These are phyloP conservation scores for Lecanicillium sp. DNA, from an alignment of 2,329 filamentous ascomycete genomes.

Conservation along the genomic window DNA sequence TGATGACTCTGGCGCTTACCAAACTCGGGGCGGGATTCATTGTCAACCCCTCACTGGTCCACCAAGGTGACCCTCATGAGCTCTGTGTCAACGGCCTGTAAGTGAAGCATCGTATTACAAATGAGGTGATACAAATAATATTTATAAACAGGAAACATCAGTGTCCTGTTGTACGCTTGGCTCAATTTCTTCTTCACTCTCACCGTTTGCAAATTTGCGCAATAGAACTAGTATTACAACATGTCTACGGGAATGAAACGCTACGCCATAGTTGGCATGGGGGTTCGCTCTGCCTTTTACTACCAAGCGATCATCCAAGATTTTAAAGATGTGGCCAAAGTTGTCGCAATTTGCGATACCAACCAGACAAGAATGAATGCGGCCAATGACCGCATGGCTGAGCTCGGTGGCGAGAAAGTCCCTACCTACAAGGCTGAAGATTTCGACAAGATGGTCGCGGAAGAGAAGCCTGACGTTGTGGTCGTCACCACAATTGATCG, in stretches of 20 bases:
- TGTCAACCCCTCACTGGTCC: too few species aligned
- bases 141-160: too few species aligned
- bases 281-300: slow-evolving; percentile 36
- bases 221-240: too few species aligned
- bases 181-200: neutral
- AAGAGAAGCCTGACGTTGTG: slow-evolving; percentile 36
- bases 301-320: slow-evolving; percentile 34
- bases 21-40: too few species aligned
- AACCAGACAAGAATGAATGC: slow-evolving; percentile 36
- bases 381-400: slow-evolving; percentile 28
- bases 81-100: too few species aligned
- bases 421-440: slow-evolving; percentile 35
- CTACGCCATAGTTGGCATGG: slow-evolving; percentile 34
- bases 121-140: too few species aligned
- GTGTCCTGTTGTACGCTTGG: too few species aligned
- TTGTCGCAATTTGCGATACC: slow-evolving; percentile 37
- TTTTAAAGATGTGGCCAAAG: slow-evolving; percentile 25
- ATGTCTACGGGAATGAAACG: slow-evolving; percentile 9
- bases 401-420: slow-evolving; percentile 24
- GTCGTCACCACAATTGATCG: slow-evolving; percentile 43
- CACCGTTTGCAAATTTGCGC: slow-evolving; percentile 8
- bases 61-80: too few species aligned
- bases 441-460: slow-evolving; percentile 38
- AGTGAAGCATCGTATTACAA: too few species aligned
- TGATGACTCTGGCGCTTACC: too few species aligned